phyloP scores from a whole-genome alignment of 1,284 basidiomycete species.

The Dichomitus squalens region DNA sequence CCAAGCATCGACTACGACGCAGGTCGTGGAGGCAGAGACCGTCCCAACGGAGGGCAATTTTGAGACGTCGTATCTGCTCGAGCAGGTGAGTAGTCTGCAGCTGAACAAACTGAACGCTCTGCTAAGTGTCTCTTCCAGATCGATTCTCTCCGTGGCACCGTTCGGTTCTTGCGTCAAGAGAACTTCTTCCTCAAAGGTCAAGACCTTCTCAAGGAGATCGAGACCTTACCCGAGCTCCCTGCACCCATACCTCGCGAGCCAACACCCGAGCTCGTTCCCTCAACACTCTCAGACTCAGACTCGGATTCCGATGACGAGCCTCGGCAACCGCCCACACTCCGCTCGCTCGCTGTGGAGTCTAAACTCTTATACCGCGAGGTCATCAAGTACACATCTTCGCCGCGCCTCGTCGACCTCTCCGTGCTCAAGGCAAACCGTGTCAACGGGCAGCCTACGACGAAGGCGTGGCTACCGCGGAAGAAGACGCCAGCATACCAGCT shows the following conservation, averaged over 20 bases:
- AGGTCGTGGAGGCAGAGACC: constrained; percentile 60
- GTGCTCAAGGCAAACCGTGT: constrained; percentile 52
- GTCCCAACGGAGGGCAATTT: constrained; percentile 74
- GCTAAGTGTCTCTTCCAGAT: constrained; percentile 53
- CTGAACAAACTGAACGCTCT: constrained; percentile 11
- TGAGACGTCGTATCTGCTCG: constrained; percentile 83
- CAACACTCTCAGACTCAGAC: constrained; percentile 63
- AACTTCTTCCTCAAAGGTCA: constrained; percentile 92
- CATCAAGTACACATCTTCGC: constrained; percentile 77
- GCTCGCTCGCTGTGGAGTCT: constrained; percentile 75
- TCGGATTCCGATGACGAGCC: constrained; percentile 51
- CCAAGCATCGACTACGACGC: constrained; percentile 52
- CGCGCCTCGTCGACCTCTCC: constrained; percentile 83
- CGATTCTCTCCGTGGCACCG: constrained; percentile 86
- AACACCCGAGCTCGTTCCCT: constrained; percentile 66
- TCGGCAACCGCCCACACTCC: constrained; percentile 52
- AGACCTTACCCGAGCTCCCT: constrained; percentile 67
- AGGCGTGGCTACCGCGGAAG: constrained; percentile 74
- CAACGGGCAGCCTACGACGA: constrained; percentile 41
- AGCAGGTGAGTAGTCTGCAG: constrained; percentile 58
- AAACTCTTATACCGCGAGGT: constrained; percentile 84
- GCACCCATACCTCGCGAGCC: constrained; percentile 46
- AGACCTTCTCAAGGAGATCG: constrained; percentile 83
- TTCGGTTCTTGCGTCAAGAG: constrained; percentile 88
- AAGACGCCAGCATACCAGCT: constrained; percentile 81